A percentile compares a stretch with the other conserved stretches of the same genome.
These are phyloP conservation scores for Lignosus rhinocerotis DNA, from an alignment of 1,284 basidiomycete genomes.

Conservation along the genomic window DNA sequence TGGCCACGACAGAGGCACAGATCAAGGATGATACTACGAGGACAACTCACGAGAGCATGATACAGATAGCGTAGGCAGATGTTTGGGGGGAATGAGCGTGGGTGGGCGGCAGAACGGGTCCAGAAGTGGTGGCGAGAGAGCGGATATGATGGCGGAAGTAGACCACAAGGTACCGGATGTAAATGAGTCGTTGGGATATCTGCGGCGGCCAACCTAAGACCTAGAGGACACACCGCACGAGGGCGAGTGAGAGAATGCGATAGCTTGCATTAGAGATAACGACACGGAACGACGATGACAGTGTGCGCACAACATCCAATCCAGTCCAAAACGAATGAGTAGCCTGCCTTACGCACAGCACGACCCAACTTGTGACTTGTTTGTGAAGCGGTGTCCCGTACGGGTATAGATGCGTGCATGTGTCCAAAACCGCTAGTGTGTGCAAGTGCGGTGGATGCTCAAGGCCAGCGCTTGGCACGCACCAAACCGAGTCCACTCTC, in stretches of 20 bases:
- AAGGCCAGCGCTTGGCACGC: conserved; percentile 11
- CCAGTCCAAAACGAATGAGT: conserved; percentile 11
- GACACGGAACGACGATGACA: conserved; percentile 18
- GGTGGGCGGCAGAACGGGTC: not conserved
- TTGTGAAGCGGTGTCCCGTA: conserved; percentile 5
- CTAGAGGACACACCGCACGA: not conserved
- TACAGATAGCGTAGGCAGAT: conserved; percentile 6
- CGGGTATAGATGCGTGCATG: conserved; percentile 14
- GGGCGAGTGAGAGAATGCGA: conserved; percentile 7
- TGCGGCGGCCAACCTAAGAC: not conserved
- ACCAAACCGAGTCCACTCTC: conserved; percentile 1
- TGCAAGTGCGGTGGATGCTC: not conserved
- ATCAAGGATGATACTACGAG: conserved; percentile 5
- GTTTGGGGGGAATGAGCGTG: conserved; percentile 1
- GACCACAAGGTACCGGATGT: not conserved
- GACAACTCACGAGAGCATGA: conserved; percentile 16
- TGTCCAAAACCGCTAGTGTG: not conserved
- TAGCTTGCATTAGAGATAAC: conserved; percentile 22
- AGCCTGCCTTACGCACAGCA: not conserved
- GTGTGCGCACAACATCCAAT: conserved; percentile 20
- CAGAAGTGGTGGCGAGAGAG: not conserved
- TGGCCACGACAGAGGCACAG: not conserved
- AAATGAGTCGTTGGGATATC: not conserved
- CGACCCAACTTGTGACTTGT: conserved; percentile 6
- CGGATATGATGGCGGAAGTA: not conserved